Evolutionary conservation across 176 grass and related monocot genomes (phyloP).

Genomic region (Calamus simplicifolius): DNA sequence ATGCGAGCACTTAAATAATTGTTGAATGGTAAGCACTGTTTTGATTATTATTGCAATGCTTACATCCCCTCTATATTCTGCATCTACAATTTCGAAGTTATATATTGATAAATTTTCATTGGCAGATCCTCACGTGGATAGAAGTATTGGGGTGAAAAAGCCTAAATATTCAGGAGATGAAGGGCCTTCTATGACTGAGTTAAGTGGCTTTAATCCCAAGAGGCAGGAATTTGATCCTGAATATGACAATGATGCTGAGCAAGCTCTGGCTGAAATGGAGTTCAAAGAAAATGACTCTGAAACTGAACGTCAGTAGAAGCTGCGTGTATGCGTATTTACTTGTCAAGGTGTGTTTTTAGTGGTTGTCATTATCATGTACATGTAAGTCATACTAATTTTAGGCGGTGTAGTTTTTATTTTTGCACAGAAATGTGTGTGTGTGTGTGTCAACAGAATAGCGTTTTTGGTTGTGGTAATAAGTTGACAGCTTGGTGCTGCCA

Average conservation of each 20-base stretch:
- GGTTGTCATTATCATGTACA: too few relatives aligned
- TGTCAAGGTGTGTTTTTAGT: conserved; percentile 55
- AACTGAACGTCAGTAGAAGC: conserved; percentile 80
- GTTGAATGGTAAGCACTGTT: too few relatives aligned
- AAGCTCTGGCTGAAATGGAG: conserved; percentile 94
- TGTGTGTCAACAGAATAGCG: too few relatives aligned
- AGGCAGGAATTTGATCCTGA: conserved; percentile 97
- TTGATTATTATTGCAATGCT: too few relatives aligned
- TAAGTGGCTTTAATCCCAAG: conserved; percentile 91
- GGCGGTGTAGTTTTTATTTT: too few relatives aligned
- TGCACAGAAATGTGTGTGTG: too few relatives aligned
- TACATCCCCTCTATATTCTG: too few relatives aligned
- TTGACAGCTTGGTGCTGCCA: too few relatives aligned
- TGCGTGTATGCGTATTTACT: conserved; percentile 71
- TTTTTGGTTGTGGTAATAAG: too few relatives aligned
- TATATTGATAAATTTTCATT: conserved; percentile 25
- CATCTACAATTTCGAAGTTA: too few relatives aligned
- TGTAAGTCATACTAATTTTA: too few relatives aligned
- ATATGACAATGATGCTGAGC: conserved; percentile 96
- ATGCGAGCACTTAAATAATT: too few relatives aligned
- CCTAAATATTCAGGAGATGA: conserved; percentile 85
- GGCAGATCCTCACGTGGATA: conserved; percentile 69
- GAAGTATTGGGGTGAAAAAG: conserved; percentile 86
- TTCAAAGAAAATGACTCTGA: conserved; percentile 91
- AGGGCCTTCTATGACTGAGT: conserved; percentile 80